Evolutionary conservation across 768 basidiomycete genomes (phyloP).

Genomic region (Boletus reticulatus): DNA sequence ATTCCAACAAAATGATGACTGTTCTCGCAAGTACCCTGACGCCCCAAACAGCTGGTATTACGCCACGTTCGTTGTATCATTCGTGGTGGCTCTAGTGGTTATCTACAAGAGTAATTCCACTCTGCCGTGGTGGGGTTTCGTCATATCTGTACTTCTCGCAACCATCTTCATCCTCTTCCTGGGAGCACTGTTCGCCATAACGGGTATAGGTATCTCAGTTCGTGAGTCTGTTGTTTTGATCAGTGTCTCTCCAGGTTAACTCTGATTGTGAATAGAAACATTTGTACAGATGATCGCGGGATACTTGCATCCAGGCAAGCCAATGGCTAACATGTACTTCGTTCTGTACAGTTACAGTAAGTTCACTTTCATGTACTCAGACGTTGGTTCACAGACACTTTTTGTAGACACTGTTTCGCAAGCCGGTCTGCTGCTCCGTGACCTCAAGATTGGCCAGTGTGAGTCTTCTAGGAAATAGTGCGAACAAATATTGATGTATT

Average conservation of each 20-base stretch:
- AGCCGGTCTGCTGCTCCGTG: conserved; percentile 49
- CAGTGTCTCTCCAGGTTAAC: neutral
- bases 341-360: conserved; percentile 47
- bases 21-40: too few species aligned
- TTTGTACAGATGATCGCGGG: conserved; percentile 38
- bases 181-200: conserved; percentile 52
- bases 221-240: conserved; percentile 14
- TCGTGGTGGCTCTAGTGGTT: conserved; percentile 52
- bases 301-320: conserved; percentile 36
- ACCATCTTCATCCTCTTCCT: conserved; percentile 50
- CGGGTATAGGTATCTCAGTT: conserved; percentile 26
- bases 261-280: conserved; percentile 13
- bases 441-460: conserved; percentile 46
- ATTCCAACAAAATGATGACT: too few species aligned
- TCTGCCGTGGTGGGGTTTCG: conserved; percentile 59
- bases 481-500: conserved; percentile 34
- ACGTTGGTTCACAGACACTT: conserved; percentile 33
- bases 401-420: conserved; percentile 48
- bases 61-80: conserved; percentile 24
- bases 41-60: conserved; percentile 35
- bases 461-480: neutral
- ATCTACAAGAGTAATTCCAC: conserved; percentile 53
- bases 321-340: conserved; percentile 45
- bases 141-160: conserved; percentile 53
- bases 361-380: conserved; percentile 1